phyloP scores from a whole-genome alignment of 306 rosid genomes.

The Clitoria ternatea region DNA sequence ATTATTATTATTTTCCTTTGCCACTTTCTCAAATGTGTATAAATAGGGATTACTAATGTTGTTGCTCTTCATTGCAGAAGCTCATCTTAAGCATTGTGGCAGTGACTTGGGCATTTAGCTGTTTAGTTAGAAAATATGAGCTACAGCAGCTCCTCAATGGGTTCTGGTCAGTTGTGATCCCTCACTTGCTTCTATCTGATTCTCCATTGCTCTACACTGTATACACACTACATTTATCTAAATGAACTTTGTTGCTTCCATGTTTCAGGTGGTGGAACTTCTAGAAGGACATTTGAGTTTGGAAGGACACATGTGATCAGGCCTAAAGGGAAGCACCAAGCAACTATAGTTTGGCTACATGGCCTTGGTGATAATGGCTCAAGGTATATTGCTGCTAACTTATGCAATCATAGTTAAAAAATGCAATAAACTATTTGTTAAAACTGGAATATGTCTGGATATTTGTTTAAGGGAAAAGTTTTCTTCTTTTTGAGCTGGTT shows the following conservation, averaged over 20 bases:
- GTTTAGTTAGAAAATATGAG: conserved; percentile 56
- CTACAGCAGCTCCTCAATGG: conserved; percentile 45
- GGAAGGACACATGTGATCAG: conserved; percentile 95
- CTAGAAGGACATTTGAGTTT: conserved; percentile 65
- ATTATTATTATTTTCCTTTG: conserved; percentile 38
- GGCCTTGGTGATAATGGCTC: conserved; percentile 94
- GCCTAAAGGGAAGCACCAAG: conserved; percentile 86
- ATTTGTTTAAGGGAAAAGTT: conserved; percentile 12
- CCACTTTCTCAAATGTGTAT: conserved; percentile 45
- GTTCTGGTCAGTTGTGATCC: conserved; percentile 68
- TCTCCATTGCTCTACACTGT: conserved; percentile 21
- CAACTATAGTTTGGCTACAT: conserved; percentile 91
- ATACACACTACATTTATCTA: conserved; percentile 9
- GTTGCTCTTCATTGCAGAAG: conserved; percentile 63
- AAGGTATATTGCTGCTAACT: conserved; percentile 45
- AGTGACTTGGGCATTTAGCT: conserved; percentile 29
- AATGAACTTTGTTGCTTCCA: conserved; percentile 35
- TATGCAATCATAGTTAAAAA: conserved; percentile 15
- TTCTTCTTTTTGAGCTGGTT: conserved; percentile 14
- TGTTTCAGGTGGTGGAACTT: conserved; percentile 66
- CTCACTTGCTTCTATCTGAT: conserved; percentile 6
- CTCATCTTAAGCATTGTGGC: conserved; percentile 32
- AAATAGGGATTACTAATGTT: conserved; percentile 50
- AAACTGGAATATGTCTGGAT: neutral
- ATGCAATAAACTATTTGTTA: neutral